These are phyloP conservation scores for Suillus decipiens DNA, from an alignment of 768 basidiomycete genomes.

Conservation along the genomic window DNA sequence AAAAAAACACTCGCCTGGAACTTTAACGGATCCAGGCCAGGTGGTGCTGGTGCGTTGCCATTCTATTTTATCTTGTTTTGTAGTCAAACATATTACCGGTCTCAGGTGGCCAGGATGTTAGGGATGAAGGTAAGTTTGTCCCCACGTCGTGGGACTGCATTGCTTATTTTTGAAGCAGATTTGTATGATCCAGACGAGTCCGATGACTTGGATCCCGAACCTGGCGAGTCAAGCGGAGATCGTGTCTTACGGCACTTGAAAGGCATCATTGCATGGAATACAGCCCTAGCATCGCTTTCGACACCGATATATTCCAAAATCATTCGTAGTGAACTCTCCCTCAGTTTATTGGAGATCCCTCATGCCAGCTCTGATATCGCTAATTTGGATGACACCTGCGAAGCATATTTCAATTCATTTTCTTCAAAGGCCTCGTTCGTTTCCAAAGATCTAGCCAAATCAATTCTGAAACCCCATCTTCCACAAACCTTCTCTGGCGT, in stretches of 20 bases:
- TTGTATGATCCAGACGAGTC: neutral
- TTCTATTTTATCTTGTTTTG: neutral
- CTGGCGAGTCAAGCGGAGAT: neutral
- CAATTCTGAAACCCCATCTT: neutral
- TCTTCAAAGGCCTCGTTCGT: neutral
- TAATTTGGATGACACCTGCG: neutral
- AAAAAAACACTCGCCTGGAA: slow-evolving; percentile 2
- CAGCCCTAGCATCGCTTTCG: neutral
- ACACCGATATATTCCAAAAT: neutral
- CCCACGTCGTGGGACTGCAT: neutral
- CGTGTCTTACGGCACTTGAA: neutral
- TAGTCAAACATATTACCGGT: too few species aligned
- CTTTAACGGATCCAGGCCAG: neutral
- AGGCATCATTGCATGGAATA: neutral
- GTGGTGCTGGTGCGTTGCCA: neutral
- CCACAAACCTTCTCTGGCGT: neutral
- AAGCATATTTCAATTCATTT: neutral
- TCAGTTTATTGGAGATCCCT: neutral
- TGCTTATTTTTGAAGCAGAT: neutral
- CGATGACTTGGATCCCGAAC: neutral
- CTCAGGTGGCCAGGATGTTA: neutral
- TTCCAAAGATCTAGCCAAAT: neutral
- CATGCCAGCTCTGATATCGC: neutral
- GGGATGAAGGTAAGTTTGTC: neutral
- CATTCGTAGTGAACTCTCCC: neutral